Evolutionary conservation across 495 filamentous ascomycete genomes (phyloP).

Genomic region (Penicillium malachiteum): DNA sequence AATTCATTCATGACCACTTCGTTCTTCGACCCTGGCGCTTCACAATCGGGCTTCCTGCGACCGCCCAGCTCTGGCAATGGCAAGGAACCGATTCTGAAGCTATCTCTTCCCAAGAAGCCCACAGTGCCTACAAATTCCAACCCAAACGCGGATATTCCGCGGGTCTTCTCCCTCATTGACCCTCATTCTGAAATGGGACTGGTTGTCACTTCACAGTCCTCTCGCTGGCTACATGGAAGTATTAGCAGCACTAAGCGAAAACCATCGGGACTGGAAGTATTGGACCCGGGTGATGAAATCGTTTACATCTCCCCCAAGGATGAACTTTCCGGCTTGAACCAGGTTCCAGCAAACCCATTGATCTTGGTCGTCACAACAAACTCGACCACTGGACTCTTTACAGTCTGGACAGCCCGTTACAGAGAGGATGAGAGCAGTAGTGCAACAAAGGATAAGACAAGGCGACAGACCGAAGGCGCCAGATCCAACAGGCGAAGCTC

Average conservation of each 20-base stretch:
- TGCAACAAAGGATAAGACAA: conserved; percentile 47
- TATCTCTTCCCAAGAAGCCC: conserved; percentile 23
- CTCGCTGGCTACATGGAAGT: conserved; percentile 33
- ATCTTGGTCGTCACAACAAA: conserved; percentile 83
- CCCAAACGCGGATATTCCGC: conserved; percentile 63
- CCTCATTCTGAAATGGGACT: conserved; percentile 84
- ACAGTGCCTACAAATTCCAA: conserved; percentile 26
- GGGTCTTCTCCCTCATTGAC: conserved; percentile 81
- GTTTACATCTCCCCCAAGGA: conserved; percentile 68
- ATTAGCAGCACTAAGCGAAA: conserved; percentile 23
- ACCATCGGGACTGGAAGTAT: conserved; percentile 43
- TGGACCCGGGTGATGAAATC: conserved; percentile 74
- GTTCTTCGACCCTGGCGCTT: conserved; percentile 39
- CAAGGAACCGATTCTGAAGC: conserved; percentile 34
- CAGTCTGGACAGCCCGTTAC: conserved; percentile 75
- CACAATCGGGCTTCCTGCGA: conserved; percentile 46
- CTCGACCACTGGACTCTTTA: conserved; percentile 66
- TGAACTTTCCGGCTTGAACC: conserved; percentile 42
- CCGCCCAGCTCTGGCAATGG: conserved; percentile 36
- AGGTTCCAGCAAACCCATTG: conserved; percentile 41
- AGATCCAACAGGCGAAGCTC: conserved; percentile 78
- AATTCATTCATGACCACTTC: conserved; percentile 78
- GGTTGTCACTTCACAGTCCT: conserved; percentile 60
- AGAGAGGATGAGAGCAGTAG: conserved; percentile 55
- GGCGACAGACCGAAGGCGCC: conserved; percentile 52